A percentile compares a stretch with the other conserved stretches of the same genome.
phyloP scores from a whole-genome alignment of 208 protist genomes.

The Acanthamoeba healyi region DNA sequence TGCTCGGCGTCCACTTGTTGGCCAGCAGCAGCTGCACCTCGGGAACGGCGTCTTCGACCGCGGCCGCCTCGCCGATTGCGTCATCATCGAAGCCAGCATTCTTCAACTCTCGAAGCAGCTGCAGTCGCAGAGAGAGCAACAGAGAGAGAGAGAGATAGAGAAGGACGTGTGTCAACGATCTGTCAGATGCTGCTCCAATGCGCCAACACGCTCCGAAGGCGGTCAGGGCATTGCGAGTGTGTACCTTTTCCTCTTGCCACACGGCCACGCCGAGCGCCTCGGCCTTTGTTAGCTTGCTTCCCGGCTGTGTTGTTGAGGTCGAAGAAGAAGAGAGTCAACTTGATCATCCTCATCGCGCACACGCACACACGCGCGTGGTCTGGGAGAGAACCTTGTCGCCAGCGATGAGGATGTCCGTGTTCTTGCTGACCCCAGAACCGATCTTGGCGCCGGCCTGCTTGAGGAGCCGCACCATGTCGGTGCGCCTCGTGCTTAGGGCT shows the following conservation, averaged over 20 bases:
- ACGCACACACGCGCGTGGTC: background rate
- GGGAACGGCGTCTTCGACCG: background rate
- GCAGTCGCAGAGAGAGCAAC: background rate
- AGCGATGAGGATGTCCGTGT: constrained; percentile 2
- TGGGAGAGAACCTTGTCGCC: background rate
- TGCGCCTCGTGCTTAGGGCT: background rate
- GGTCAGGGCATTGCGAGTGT: background rate
- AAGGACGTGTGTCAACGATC: background rate
- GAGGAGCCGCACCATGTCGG: background rate
- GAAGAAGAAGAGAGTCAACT: background rate
- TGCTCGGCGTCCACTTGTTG: constrained; percentile 51
- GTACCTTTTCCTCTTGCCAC: constrained; percentile 9
- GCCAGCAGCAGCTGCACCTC: constrained; percentile 68
- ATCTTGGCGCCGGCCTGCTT: background rate
- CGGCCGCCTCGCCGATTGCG: background rate
- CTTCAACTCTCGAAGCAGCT: background rate
- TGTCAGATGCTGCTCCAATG: too few species aligned
- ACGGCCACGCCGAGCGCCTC: background rate
- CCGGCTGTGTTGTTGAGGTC: background rate
- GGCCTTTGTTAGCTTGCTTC: constrained; percentile 18
- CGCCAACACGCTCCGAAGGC: too few species aligned
- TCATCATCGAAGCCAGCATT: background rate
- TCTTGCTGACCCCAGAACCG: background rate
- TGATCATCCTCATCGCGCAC: too few species aligned
- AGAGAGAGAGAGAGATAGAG: too few species aligned